phyloP scores from a whole-genome alignment of 1,284 basidiomycete genomes.

The Moesziomyces globuligerus region DNA sequence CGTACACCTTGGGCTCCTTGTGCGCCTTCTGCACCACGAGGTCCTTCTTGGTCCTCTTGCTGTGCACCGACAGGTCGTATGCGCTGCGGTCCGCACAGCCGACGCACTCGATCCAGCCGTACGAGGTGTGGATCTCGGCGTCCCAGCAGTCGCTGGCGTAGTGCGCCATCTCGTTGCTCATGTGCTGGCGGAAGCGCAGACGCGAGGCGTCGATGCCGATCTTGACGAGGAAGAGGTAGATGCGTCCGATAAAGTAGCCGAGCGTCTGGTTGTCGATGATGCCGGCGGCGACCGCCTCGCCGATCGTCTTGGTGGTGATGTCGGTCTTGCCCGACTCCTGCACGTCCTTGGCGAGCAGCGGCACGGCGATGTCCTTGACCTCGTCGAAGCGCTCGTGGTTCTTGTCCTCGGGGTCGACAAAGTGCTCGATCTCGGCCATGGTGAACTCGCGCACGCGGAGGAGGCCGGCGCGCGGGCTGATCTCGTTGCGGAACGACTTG shows the following conservation, averaged over 20 bases:
- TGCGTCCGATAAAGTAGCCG: slow-evolving; percentile 95
- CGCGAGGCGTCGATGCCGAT: slow-evolving; percentile 90
- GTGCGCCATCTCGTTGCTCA: slow-evolving; percentile 98
- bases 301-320: slow-evolving; percentile 78
- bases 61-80: slow-evolving; percentile 81
- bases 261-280: slow-evolving; percentile 96
- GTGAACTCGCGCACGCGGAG: slow-evolving; percentile 98
- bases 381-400: slow-evolving; percentile 84
- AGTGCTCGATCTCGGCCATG: slow-evolving; percentile 99
- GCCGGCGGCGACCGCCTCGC: slow-evolving; percentile 84
- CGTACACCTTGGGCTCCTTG: slow-evolving; percentile 80
- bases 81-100: slow-evolving; percentile 99
- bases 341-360: slow-evolving; percentile 82
- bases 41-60: slow-evolving; percentile 71
- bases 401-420: slow-evolving; percentile 94
- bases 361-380: slow-evolving; percentile 79
- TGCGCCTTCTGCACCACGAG: slow-evolving; percentile 85
- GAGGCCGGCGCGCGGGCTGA: slow-evolving; percentile 93
- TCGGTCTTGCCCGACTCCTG: slow-evolving; percentile 82
- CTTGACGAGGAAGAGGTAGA: slow-evolving; percentile 87
- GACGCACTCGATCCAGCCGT: slow-evolving; percentile 98
- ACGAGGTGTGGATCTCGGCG: slow-evolving; percentile 93
- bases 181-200: slow-evolving; percentile 94
- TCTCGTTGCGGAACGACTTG: slow-evolving; percentile 96
- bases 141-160: slow-evolving; percentile 99